Evolutionary conservation across 2,329 filamentous ascomycete genomes (phyloP), one percentile per base, ranked within the genome.

Genomic region (Shiraia bambusicola): DNA sequence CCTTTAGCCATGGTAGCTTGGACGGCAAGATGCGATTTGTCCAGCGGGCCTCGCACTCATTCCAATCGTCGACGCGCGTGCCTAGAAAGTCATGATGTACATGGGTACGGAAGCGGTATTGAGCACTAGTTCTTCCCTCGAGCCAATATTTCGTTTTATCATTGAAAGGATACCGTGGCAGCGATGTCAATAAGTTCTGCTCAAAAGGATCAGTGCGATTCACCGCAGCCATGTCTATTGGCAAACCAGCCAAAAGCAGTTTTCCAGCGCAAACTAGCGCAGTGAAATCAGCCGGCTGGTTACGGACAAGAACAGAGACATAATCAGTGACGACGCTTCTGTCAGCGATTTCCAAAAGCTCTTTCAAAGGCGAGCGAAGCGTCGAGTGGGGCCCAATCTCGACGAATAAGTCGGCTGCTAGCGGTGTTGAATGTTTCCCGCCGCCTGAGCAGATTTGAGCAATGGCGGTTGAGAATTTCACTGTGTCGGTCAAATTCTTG

Each of bases 1-100:
- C 49, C 3, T 26, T 24, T 9, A 61, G 28, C 61, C 62, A 67
- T 2, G 59, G 6, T 45, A 35, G 24, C 56, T 58, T 2, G 32
- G 33, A 8, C 37, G 19, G 16, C 37, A 31, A 9, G 12, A 49
- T 45, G 34, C 65, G 56, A 40, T 66, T 59, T 5, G 28, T 32
- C 41, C 36, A 40, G 5, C 41, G 13, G 4, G 11, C 40, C 19
- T 52, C 47, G 10, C 25, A 37, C n/a, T 36, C 31, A 14, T 50
- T 52, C 50, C 47, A 52, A 25, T 30, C 50, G 5, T 39, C 38
- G 2, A 42, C 38, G 11, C 47, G 54, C 43, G 40, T 68, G 60
- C 16, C 49, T 30, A 28, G 63, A 50, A 15, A 61, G 48, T 30
- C 58, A 40, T 34, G 42, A 25, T 40, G 43, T 4, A 31, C 37